Percentiles rank a stretch among this genome's conserved stretches.
These are phyloP conservation scores for Coffea canephora DNA, from an alignment of 257 asterid genomes.

Conservation along the genomic window DNA sequence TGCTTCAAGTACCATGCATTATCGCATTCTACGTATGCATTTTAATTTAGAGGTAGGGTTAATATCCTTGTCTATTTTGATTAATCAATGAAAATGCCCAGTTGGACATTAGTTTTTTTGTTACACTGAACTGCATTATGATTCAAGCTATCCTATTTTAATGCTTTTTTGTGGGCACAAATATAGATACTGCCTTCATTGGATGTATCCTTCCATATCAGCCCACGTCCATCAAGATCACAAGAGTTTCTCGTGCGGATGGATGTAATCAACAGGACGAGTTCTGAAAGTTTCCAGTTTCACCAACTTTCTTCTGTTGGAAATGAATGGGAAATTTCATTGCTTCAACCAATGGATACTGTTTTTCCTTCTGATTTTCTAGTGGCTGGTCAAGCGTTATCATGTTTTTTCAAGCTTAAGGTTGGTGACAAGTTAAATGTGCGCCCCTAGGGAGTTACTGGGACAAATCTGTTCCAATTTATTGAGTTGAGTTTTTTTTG, in stretches of 20 bases:
- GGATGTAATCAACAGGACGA: conserved; percentile 83
- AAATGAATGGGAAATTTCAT: conserved; percentile 77
- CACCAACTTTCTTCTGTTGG: conserved; percentile 87
- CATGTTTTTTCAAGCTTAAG: conserved; percentile 90
- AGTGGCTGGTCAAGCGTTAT: conserved; percentile 84
- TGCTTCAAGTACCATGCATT: conserved; percentile 54
- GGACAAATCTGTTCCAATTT: neutral
- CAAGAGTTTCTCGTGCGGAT: conserved; percentile 85
- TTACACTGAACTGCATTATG: neutral
- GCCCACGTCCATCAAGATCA: conserved; percentile 71
- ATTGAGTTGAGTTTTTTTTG: neutral
- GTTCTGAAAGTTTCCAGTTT: conserved; percentile 73
- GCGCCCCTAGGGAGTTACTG: neutral
- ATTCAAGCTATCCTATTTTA: neutral
- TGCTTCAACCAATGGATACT: conserved; percentile 62
- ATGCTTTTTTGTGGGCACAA: neutral
- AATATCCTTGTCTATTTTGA: conserved; percentile 15
- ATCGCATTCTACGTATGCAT: conserved; percentile 86
- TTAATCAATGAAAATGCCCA: neutral
- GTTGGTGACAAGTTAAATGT: conserved; percentile 39
- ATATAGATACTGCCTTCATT: conserved; percentile 83
- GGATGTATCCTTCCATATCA: conserved; percentile 71
- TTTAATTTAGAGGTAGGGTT: conserved; percentile 67
- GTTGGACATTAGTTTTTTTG: neutral
- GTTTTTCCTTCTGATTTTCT: conserved; percentile 49